Evolutionary conservation across 2,329 filamentous ascomycete genomes (phyloP), one percentile per base, ranked within the genome.

Genomic region (Paracamarosporium sp.): DNA sequence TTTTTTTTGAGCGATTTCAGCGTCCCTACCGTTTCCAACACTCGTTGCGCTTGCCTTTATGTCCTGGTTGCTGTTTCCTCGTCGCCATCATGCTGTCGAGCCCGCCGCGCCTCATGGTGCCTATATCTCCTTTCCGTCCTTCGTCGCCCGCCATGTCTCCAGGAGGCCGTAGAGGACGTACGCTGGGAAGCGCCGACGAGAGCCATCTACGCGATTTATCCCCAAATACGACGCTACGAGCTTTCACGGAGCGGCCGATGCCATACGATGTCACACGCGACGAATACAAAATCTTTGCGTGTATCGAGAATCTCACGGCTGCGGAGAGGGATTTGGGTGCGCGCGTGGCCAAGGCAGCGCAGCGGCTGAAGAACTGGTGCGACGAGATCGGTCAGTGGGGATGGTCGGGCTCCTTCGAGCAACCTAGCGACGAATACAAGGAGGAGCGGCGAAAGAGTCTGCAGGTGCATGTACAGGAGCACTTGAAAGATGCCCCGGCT

Each of bases 281-380:
- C 58, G 71, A 78, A 55, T 77, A 78, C 66, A 71, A 71, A n/a
- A 69, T 80, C 38, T 73, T 77, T 31, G 64, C 77, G 45, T 90
- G 87, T 70, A 83, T 92, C 57, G 84, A 88, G 59, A 80, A 80
- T 33, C 86, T 89, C 15, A 88, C 88, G 1, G 78, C 82, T 3
- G 78, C 85, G 24, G 90, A 94, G 75, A 86, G 89, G 66, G 87
- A 89, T 15, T 88, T 94, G 74, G 90, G 88, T 40, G 81, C 89
- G 67, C 85, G 86, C 60, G 88, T 90, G 41, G 90, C 90, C 40
- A 76, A 88, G 59, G 88, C 90, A 15, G 90, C 90, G 12, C 86
- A 89, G 66, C 87, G 85, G 61, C 86, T 95, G 60, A 84, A 89
- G 74, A 83, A 86, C 69, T 95, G 91, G 91, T 82, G 90, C 25